A percentile compares a stretch with the other conserved stretches of the same genome.
These are phyloP conservation scores for Blastocrithidia nonstop DNA, from an alignment of 208 protist species.

Conservation along the genomic window DNA sequence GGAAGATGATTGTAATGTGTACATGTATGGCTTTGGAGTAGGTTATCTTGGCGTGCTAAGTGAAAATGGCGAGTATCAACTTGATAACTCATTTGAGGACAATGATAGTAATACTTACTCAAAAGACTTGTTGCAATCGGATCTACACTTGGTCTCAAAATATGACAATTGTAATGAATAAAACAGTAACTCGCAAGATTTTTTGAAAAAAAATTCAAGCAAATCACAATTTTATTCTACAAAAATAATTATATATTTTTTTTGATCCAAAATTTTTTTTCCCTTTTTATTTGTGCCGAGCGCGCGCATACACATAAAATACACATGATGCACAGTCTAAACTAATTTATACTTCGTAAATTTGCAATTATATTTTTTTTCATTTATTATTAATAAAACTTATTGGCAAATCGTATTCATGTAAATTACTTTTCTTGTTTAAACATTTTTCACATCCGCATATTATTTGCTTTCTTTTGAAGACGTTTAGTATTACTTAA, in stretches of 20 bases:
- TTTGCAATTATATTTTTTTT: neutral
- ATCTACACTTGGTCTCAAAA: conserved; percentile 4
- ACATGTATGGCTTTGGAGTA: conserved; percentile 72
- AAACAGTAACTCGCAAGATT: too few species aligned
- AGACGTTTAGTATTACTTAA: too few species aligned
- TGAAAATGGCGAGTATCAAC: conserved; percentile 55
- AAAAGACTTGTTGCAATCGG: conserved; percentile 23
- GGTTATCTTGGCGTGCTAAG: conserved; percentile 65
- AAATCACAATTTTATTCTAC: too few species aligned
- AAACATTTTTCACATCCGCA: conserved; percentile 1
- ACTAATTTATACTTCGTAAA: neutral
- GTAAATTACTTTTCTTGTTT: neutral
- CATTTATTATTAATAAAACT: neutral
- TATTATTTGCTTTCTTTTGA: neutral
- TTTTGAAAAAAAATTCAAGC: too few species aligned
- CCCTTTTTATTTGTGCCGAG: neutral
- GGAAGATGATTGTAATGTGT: too few species aligned
- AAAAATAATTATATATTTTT: neutral
- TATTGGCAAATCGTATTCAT: neutral
- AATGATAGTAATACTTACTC: conserved; percentile 36
- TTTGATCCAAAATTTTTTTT: neutral
- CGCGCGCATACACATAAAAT: neutral
- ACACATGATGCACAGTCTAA: neutral
- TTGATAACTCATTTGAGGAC: conserved; percentile 39
- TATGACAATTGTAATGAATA: too few species aligned